Evolutionary conservation across 1,139 yeast genomes (phyloP), one percentile per base, ranked within the genome.

Genomic region (Geotrichum macrosporum): DNA sequence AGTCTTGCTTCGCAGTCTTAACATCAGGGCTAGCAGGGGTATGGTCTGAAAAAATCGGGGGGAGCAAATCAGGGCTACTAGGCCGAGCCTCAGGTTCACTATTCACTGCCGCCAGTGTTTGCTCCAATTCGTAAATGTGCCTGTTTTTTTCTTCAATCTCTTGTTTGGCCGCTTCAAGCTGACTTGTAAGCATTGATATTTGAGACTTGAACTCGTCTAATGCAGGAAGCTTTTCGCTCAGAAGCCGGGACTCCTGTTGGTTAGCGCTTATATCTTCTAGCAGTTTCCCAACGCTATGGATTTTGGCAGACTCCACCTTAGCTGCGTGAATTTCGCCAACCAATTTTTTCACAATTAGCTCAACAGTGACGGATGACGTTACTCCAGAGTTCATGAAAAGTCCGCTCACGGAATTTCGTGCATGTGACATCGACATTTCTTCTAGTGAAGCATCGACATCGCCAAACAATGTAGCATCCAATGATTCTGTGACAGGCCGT

Each of bases 401-500:
- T 1, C 88, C 89, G 24, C 81, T 73, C 41, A 78, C 70, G 5
- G 76, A 71, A 52, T 73, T 75, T 19, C 77, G 73, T 47, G 76
- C 74, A 29, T 78, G 69, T 2, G 83, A 82, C 47, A 80, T 63
- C 8, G 82, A 68, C 40, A 73, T 69, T 50, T 80, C 84, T 55
- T 83, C 89, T 33, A 82, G 59, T 35, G 76, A 66, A 6, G 82
- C 76, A 55, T 76, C 75, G 24, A 83, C 76, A 59, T 84, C 94
- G 35, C 95, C 89, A 66, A 85, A 87, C 58, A 87, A 73, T 1
- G 94, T 84, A 19, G 79, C 80, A 59, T 84, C 94, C 57, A 84
- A 76, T 1, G 81, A 24, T 22, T 46, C 50, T 2, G 50, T 33
- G 35, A 27, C 9, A 24, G 37, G 20, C 35, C 44, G 20, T n/a